These are phyloP conservation scores for Clavispora carvajalis DNA, from an alignment of 805 yeast species.

Conservation along the genomic window DNA sequence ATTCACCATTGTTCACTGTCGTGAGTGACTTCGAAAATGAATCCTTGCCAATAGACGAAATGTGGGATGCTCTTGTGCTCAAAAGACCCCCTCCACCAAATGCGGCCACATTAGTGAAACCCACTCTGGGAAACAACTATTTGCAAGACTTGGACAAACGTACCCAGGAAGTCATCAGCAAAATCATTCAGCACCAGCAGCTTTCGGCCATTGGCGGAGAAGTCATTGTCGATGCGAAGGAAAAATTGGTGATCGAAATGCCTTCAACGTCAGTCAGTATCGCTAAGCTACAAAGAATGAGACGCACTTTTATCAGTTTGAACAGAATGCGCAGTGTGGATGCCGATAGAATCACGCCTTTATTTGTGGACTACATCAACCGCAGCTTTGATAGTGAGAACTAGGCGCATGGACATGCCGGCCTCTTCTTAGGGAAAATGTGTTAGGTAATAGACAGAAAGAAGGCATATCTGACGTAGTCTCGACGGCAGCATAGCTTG, in stretches of 20 bases:
- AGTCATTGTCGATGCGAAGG: constrained; percentile 41
- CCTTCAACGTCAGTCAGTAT: constrained; percentile 60
- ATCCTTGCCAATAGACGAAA: constrained; percentile 55
- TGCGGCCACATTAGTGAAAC: constrained; percentile 76
- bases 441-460: background rate
- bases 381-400: constrained; percentile 43
- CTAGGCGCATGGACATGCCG: background rate
- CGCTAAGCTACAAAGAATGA: constrained; percentile 76
- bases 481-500: too few species aligned
- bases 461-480: too few species aligned
- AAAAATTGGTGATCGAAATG: constrained; percentile 49
- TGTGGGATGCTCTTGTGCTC: constrained; percentile 59
- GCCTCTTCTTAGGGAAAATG: too few species aligned
- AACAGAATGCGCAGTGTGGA: constrained; percentile 78
- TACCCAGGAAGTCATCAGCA: constrained; percentile 61
- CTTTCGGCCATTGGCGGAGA: constrained; percentile 43
- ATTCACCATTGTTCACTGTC: constrained; percentile 78
- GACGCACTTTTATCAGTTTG: constrained; percentile 77
- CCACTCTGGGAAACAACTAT: constrained; percentile 72
- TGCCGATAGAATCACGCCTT: constrained; percentile 55
- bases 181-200: constrained; percentile 59
- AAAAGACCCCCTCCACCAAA: constrained; percentile 70
- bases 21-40: constrained; percentile 47
- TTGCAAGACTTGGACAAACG: constrained; percentile 70
- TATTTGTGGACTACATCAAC: constrained; percentile 76